Evolutionary conservation across 2,329 filamentous ascomycete genomes (phyloP).

Genomic region (Corynespora cassiicola): DNA sequence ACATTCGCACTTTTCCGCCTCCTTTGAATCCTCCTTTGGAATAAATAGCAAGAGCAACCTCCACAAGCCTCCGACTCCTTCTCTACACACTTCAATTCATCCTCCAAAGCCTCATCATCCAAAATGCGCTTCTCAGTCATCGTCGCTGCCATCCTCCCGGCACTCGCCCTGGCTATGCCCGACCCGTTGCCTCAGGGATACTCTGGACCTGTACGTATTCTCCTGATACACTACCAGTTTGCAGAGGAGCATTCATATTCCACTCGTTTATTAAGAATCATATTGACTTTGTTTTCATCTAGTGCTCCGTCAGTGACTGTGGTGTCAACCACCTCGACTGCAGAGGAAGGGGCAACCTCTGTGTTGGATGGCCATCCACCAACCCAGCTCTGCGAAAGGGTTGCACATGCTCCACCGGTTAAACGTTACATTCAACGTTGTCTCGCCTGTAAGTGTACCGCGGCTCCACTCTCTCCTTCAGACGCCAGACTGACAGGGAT

Average conservation of each 20-base stretch:
- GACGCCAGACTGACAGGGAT: too few relatives aligned
- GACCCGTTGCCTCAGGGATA: conserved; percentile 29
- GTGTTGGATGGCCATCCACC: conserved; percentile 19
- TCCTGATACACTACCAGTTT: too few relatives aligned
- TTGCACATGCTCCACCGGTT: conserved; percentile 22
- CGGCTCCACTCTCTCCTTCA: too few relatives aligned
- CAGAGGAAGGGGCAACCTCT: conserved; percentile 2
- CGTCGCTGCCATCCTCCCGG: conserved; percentile 8
- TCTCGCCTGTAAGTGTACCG: too few relatives aligned
- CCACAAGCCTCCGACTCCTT: too few relatives aligned
- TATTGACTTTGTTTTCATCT: too few relatives aligned
- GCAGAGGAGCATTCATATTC: too few relatives aligned
- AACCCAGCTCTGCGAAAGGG: conserved; percentile 17
- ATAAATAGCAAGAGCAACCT: too few relatives aligned
- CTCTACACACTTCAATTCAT: neutral
- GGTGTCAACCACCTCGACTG: conserved; percentile 16
- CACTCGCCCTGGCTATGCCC: conserved; percentile 24
- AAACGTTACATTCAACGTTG: too few relatives aligned
- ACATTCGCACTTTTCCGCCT: too few relatives aligned
- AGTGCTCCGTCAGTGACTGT: conserved; percentile 17
- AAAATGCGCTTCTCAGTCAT: conserved; percentile 16
- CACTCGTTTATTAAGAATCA: too few relatives aligned
- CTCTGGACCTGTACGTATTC: conserved; percentile 21
- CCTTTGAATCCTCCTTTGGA: too few relatives aligned
- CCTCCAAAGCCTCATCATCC: neutral